A percentile compares a stretch with the other conserved stretches of the same genome.
Evolutionary conservation across 1,284 basidiomycete species (phyloP).

Genomic region (Ceratobasidium sp.): DNA sequence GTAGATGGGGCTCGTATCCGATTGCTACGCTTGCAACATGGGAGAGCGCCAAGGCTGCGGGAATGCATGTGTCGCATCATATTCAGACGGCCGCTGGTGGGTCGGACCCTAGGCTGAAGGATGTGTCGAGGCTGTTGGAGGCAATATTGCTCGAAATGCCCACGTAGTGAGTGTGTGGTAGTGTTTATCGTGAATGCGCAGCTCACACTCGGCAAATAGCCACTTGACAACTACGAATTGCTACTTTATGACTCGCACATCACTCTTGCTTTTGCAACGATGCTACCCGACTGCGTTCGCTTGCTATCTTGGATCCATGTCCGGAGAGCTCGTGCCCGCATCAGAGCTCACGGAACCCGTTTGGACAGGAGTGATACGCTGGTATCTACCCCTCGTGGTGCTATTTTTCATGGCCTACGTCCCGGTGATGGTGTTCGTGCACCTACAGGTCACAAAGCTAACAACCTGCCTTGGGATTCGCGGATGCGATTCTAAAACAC

Average conservation of each 20-base stretch:
- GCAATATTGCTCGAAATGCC: slow-evolving; percentile 29
- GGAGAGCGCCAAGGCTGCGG: neutral
- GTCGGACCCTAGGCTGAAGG: neutral
- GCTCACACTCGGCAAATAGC: neutral
- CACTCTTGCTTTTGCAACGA: slow-evolving; percentile 12
- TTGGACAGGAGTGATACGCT: slow-evolving; percentile 1
- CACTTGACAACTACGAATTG: slow-evolving; percentile 25
- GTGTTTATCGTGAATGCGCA: no score
- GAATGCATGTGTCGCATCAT: slow-evolving; percentile 5
- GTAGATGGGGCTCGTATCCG: slow-evolving; percentile 28
- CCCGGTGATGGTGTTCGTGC: neutral
- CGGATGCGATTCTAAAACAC: neutral
- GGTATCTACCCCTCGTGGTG: slow-evolving; percentile 34
- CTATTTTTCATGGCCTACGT: neutral
- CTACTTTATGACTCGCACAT: slow-evolving; percentile 32
- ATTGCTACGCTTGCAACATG: slow-evolving; percentile 22
- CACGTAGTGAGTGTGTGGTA: slow-evolving; percentile 5
- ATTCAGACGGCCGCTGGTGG: neutral
- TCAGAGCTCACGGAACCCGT: slow-evolving; percentile 1
- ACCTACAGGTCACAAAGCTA: neutral
- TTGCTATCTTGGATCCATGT: slow-evolving; percentile 2
- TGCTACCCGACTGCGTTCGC: slow-evolving; percentile 4
- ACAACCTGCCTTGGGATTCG: neutral
- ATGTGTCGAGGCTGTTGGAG: slow-evolving; percentile 18
- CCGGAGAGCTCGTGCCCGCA: neutral